Evolutionary conservation across 2,329 filamentous ascomycete species (phyloP), one percentile per base, ranked within the genome.

Genomic region (Clarireedia homoeocarpa): DNA sequence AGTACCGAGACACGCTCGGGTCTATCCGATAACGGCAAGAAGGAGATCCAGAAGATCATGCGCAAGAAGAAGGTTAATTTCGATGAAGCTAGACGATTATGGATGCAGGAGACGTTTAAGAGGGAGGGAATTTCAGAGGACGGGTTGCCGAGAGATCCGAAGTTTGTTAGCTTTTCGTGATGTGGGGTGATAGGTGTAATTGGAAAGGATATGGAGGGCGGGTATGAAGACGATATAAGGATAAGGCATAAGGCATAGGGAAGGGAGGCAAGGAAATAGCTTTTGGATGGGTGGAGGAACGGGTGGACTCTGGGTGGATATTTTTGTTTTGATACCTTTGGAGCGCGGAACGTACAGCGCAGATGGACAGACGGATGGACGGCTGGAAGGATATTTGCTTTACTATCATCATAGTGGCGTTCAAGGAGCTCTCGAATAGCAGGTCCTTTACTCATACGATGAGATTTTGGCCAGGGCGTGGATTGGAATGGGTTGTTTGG

Each of bases 81-180:
- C 70, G 92, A 99, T 73, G 90, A 96, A 74, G 94, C 92, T 40
- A 81, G 94, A 64, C 81, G 89, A 66, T 79, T 90, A 47, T 95
- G 88, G 70, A 94, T 91, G 73, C 88, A 96, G 74, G 83, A 88
- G 65, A 78, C 85, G 57, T 96, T 99, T 74, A 84, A 83, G 69
- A 90, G 85, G 69, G 89, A 95, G 66, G 88, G 89, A 51, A 96
- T 99, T 69, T 90, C 85, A 1, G 80, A 88, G 5, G 94, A 99
- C 72, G 94, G 94, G 4, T 75, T 85, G 65, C 94, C 94, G 60
- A 81, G 84, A 69, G 92, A 97, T 75, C 91, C 91, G 60, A 96
- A 96, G 76, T 95, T 96, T 69, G 91, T 97, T 58, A 95, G 89
- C 69, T 97, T 97, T 73, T 67, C 65, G 46, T 69, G 61, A 57